phyloP scores from a whole-genome alignment of 352 stramenopile species.

The Elongisporangium anandrum region DNA sequence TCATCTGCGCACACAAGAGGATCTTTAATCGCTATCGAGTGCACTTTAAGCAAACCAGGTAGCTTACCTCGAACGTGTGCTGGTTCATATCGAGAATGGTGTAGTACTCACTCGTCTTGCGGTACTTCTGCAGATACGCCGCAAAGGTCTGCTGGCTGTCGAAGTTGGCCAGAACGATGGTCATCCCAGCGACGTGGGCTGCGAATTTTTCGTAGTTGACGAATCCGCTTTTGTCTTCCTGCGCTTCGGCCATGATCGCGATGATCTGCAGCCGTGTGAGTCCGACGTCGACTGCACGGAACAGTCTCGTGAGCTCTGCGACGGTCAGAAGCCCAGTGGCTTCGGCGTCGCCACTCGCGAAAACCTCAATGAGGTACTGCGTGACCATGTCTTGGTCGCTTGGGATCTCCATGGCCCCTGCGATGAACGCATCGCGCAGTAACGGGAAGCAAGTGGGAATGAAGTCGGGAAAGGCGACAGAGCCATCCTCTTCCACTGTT shows the following conservation, averaged over 20 bases:
- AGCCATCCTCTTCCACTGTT: conserved; percentile 17
- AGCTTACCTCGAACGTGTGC: conserved; percentile 61
- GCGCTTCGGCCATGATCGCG: conserved; percentile 57
- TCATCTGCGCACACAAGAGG: conserved; percentile 24
- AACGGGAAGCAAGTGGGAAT: conserved; percentile 59
- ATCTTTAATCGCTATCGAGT: background rate
- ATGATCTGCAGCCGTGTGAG: conserved; percentile 78
- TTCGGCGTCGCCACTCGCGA: conserved; percentile 63
- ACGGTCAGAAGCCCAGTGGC: conserved; percentile 56
- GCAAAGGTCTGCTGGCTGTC: conserved; percentile 62
- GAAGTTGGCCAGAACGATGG: conserved; percentile 57
- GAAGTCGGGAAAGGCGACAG: conserved; percentile 48
- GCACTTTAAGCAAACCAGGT: background rate
- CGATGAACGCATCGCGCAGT: conserved; percentile 43
- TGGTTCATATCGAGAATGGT: conserved; percentile 73
- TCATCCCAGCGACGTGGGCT: conserved; percentile 61
- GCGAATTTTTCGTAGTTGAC: conserved; percentile 76
- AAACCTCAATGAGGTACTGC: conserved; percentile 71
- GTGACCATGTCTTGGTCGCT: conserved; percentile 62
- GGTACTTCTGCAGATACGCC: conserved; percentile 55
- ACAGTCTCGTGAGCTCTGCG: conserved; percentile 49
- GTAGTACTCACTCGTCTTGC: conserved; percentile 76
- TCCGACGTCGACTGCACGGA: conserved; percentile 57
- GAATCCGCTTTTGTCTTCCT: conserved; percentile 73
- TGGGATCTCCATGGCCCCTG: conserved; percentile 56